phyloP scores from a whole-genome alignment of 192 early-diverging fungal genomes.

The Coemansia reversa region DNA sequence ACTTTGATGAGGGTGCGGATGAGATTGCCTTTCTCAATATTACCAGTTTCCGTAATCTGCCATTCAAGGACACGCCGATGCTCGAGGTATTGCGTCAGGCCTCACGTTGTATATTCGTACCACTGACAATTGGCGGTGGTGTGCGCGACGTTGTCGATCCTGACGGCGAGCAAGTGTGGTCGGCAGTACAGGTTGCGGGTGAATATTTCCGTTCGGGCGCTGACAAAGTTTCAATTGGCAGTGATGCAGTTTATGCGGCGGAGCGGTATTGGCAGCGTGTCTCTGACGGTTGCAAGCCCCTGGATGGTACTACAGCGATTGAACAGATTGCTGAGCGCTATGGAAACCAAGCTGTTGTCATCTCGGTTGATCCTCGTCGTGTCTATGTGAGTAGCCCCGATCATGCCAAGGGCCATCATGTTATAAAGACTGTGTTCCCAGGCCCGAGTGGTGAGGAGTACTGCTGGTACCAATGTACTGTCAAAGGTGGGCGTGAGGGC shows the following conservation, averaged over 20 bases:
- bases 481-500: slow-evolving; percentile 94
- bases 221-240: slow-evolving; percentile 99
- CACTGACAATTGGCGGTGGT: slow-evolving; percentile 97
- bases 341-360: slow-evolving; percentile 96
- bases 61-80: slow-evolving; percentile 92
- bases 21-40: slow-evolving; percentile 99
- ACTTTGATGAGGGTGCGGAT: slow-evolving; percentile 96
- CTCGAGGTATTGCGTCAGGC: slow-evolving; percentile 86
- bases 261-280: slow-evolving; percentile 73
- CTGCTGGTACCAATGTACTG: slow-evolving; percentile 99
- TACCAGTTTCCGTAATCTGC: slow-evolving; percentile 92
- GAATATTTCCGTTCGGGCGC: slow-evolving; percentile 99
- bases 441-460: slow-evolving; percentile 92
- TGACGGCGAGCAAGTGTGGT: slow-evolving; percentile 65
- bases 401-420: slow-evolving; percentile 67
- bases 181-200: slow-evolving; percentile 96
- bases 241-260: slow-evolving; percentile 98
- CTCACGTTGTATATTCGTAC: slow-evolving; percentile 95
- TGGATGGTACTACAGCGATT: slow-evolving; percentile 80
- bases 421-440: slow-evolving; percentile 63
- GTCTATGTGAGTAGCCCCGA: slow-evolving; percentile 82
- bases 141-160: slow-evolving; percentile 92
- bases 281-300: slow-evolving; percentile 28
- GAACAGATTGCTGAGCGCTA: slow-evolving; percentile 93
- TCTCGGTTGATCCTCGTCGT: slow-evolving; percentile 95